Evolutionary conservation across 2,329 filamentous ascomycete species (phyloP).

Genomic region (Cordyceps fumosorosea): DNA sequence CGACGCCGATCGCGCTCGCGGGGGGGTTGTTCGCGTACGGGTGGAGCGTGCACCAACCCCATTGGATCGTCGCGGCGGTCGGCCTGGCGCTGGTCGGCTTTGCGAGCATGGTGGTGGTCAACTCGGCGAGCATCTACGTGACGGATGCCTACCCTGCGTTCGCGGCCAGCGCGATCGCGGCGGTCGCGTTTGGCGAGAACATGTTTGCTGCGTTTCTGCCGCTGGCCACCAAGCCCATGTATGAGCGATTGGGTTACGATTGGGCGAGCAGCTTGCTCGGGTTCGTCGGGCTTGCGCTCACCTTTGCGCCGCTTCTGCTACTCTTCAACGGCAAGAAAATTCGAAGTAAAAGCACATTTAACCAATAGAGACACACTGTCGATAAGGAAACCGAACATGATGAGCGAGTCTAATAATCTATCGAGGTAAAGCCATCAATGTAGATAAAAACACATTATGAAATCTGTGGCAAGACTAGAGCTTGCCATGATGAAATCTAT

Average conservation of each 20-base stretch:
- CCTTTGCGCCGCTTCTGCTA: conserved; percentile 10
- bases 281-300: conserved; percentile 12
- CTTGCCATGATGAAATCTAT: neutral
- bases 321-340: conserved; percentile 6
- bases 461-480: neutral
- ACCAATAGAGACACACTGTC: neutral
- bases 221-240: conserved; percentile 15
- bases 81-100: conserved; percentile 12
- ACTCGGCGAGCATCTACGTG: conserved; percentile 13
- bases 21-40: conserved; percentile 15
- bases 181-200: conserved; percentile 15
- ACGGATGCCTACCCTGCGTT: conserved; percentile 12
- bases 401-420: neutral
- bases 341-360: conserved; percentile 11
- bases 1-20: conserved; percentile 9
- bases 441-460: neutral
- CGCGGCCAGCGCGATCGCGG: conserved; percentile 15
- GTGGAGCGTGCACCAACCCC: conserved; percentile 13
- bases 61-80: conserved; percentile 13
- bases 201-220: conserved; percentile 14
- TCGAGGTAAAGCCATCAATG: neutral
- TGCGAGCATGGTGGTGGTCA: conserved; percentile 14
- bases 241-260: conserved; percentile 8
- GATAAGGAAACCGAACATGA: neutral
- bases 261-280: conserved; percentile 15